A percentile compares a stretch with the other conserved stretches of the same genome.
Conservation (phyloP, 192 early-diverging fungal species). For the Kappamyces sp. region DNA sequence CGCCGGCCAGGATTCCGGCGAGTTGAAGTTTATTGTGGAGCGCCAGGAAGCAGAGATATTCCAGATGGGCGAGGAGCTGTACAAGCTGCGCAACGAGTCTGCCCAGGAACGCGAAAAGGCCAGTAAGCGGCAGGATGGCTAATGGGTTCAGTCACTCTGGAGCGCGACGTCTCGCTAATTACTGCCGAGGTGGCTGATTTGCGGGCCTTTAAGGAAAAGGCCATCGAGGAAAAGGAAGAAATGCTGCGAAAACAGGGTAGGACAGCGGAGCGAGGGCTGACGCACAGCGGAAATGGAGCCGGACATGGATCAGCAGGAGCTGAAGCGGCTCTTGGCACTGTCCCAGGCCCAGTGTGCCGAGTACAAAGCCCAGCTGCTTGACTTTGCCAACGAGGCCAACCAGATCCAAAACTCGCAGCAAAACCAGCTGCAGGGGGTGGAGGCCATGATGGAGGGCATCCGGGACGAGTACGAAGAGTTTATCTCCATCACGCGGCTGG, state of each 20-base stretch:
- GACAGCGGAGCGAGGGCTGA: background rate
- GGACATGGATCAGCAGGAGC: background rate
- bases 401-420: slow-evolving; percentile 51
- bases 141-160: no score
- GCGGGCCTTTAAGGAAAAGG: slow-evolving; percentile 10
- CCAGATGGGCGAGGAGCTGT: slow-evolving; percentile 37
- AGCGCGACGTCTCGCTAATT: no score
- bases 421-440: slow-evolving; percentile 55
- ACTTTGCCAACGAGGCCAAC: slow-evolving; percentile 47
- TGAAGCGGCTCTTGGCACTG: slow-evolving; percentile 2
- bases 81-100: slow-evolving; percentile 20
- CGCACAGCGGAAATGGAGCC: background rate
- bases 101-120: slow-evolving; percentile 28
- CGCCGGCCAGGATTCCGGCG: slow-evolving; percentile 27
- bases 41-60: slow-evolving; percentile 37
- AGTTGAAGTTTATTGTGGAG: slow-evolving; percentile 44
- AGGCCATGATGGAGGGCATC: slow-evolving; percentile 50
- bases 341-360: background rate
- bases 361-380: slow-evolving; percentile 36
- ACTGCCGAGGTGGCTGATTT: slow-evolving; percentile 1
- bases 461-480: slow-evolving; percentile 57
- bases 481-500: slow-evolving; percentile 51
- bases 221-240: slow-evolving; percentile 4
- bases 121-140: background rate
- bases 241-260: background rate